Conservation (phyloP, 306 rosid species). For the Trifolium dubium region DNA sequence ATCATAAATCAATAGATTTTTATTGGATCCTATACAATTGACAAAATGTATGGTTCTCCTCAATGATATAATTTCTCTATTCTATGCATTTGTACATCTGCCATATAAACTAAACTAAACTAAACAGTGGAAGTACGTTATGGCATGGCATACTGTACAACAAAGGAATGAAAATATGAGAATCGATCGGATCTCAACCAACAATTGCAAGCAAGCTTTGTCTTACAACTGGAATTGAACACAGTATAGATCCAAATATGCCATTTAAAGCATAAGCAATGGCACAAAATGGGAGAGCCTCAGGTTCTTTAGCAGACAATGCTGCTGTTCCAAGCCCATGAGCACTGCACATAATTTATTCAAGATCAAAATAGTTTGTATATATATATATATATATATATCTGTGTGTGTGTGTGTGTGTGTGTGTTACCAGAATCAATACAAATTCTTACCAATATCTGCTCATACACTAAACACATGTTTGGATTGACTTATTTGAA, state of each 20-base stretch:
- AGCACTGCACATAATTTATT: slow-evolving; percentile 58
- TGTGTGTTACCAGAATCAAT: not conserved
- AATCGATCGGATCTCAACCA: slow-evolving; percentile 50
- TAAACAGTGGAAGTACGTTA: not conserved
- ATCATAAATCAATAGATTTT: slow-evolving; percentile 35
- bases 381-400: not conserved
- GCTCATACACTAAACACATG: not conserved
- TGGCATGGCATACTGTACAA: slow-evolving; percentile 6
- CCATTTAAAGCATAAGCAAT: slow-evolving; percentile 92
- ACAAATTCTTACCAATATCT: not conserved
- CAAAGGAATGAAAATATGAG: slow-evolving; percentile 14
- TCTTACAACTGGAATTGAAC: slow-evolving; percentile 84
- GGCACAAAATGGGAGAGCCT: slow-evolving; percentile 97
- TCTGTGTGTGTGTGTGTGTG: too few species aligned
- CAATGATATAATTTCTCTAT: not conserved
- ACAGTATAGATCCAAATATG: slow-evolving; percentile 84
- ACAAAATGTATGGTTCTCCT: slow-evolving; percentile 8
- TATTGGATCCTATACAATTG: slow-evolving; percentile 31
- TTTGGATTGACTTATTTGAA: not conserved
- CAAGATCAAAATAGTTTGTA: slow-evolving; percentile 19
- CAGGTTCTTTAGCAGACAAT: slow-evolving; percentile 95
- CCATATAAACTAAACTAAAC: not conserved
- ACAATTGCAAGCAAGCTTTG: slow-evolving; percentile 74
- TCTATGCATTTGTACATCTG: slow-evolving; percentile 38
- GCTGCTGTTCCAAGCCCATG: slow-evolving; percentile 98